Base-by-base conservation (phyloP, 805 yeast species). In the Pichia pseudocactophila region DNA sequence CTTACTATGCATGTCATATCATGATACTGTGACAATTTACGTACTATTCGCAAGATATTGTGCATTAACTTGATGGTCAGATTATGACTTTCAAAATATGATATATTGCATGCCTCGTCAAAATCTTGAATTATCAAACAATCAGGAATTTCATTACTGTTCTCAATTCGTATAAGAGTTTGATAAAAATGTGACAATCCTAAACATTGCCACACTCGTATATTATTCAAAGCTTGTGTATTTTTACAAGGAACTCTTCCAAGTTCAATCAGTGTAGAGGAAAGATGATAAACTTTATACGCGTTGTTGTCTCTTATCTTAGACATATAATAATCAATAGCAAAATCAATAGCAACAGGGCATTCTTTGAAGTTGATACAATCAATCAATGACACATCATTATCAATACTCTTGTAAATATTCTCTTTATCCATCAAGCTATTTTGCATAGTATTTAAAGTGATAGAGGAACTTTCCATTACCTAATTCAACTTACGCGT, bases 71-170 rank as follows among this genome's bases (percentile, higher is more conserved):
- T 38, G 3, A 36, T 36, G 1, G 49, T 47, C 12, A 28, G 11
- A 5, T 47, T 44, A 37, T 51, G 51, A 37, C 53, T 47, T 26
- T 51, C 54, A 36, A 46, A 53, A 27, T 47, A 46, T 27, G 52
- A 57, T 7, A 53, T 22, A 37, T 58, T 57, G 42, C 59, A 56
- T n/a, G 54, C 39, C 18, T 49, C 57, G 16, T 48, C 49, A 7
- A 61, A 36, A 34, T 61, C 63, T 43, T 59, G 60, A 13, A 61
- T 44, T 3, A 61, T 52, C 12, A 42, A n/a, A 16, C 35, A 30
- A 15, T 40, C 9, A 5, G 20, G 27, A 10, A 32, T 27, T 9
- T 28, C 27, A 3, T 22, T 20, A 1, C 10, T 4, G 6, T 16
- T 19, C 18, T 16, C 19, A 27, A 31, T 4, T 12, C 26, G 20